phyloP scores from a whole-genome alignment of 192 early-diverging fungal genomes.

The Backusella circina region DNA sequence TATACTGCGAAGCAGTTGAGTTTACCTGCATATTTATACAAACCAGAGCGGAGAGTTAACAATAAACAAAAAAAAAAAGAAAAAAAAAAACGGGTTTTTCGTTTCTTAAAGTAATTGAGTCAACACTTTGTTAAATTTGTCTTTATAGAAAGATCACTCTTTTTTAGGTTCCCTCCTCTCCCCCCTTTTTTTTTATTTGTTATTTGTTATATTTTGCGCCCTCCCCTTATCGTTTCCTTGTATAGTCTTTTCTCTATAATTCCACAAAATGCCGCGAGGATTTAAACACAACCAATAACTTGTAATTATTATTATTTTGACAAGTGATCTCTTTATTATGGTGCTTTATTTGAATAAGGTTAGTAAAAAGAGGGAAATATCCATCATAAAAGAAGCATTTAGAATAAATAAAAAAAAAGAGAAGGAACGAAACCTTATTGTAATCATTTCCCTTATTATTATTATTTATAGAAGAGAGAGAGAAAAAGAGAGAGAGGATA shows the following conservation, averaged over 20 bases:
- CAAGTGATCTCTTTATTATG: background rate
- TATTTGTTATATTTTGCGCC: background rate
- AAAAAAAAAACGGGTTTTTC: constrained; percentile 6
- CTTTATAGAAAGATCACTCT: constrained; percentile 2
- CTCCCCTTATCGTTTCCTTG: background rate
- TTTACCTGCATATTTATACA: constrained; percentile 12
- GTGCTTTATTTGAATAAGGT: background rate
- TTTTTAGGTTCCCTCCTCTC: background rate
- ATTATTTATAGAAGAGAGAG: background rate
- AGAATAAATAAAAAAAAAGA: background rate
- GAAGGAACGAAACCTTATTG: background rate
- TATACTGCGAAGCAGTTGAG: constrained; percentile 18
- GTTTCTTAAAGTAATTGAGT: constrained; percentile 2
- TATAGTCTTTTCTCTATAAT: background rate
- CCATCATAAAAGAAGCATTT: no score
- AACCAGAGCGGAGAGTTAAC: background rate
- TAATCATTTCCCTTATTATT: background rate
- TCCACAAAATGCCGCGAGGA: background rate
- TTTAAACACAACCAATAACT: background rate
- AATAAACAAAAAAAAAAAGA: background rate
- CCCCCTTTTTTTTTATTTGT: background rate
- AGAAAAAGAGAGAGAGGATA: background rate
- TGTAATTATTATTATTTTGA: background rate
- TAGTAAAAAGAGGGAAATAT: background rate
- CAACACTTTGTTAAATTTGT: background rate